Evolutionary conservation across 371 early-diverging fungal species (phyloP), one percentile per base, ranked within the genome.

Genomic region (Syncephalastrum racemosum): DNA sequence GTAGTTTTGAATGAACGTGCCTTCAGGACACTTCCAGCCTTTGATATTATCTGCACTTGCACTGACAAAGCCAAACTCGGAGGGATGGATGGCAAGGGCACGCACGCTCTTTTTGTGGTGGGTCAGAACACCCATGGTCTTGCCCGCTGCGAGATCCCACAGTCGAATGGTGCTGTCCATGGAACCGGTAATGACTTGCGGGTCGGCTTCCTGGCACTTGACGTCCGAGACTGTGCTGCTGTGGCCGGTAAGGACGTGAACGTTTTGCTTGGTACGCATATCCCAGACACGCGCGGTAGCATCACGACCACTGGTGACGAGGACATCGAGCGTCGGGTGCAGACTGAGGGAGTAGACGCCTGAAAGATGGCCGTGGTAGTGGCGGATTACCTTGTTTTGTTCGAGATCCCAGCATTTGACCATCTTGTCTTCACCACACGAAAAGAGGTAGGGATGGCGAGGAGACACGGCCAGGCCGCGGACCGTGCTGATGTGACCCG

Each of bases 361-460:
- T 14, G 88, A 87, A 39, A 97, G 70, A 77, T 98, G 99, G 1
- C 99, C 99, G 59, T 98, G 98, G 71, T 97, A 98, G 62, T 97
- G 96, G 18, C 99, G 89, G 59, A 98, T 94, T 36, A 96, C 97
- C 73, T 97, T 97, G 80, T 98, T 98, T 53, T 88, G 85, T 71
- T 97, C 97, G 53, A 98, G 73, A 78, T 98, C 99, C 97, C 98
- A 98, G 75, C 97, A 97, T 64, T 96, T 97, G 57, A 98, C 90
- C 88, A 90, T 89, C 67, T 97, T 97, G 77, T 98, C 99, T 67
- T 97, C 98, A 60, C 95, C 96, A 58, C 87, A 86, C 4, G 96
- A 96, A 63, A 97, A 98, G 42, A 98, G 68, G 60, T 98, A 98
- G 2, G 99, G 98, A 61, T 96, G 97, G 14, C 97, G 86, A 15